Evolutionary conservation across 257 asterid genomes (phyloP).

Genomic region (Capsicum rhomboideum): DNA sequence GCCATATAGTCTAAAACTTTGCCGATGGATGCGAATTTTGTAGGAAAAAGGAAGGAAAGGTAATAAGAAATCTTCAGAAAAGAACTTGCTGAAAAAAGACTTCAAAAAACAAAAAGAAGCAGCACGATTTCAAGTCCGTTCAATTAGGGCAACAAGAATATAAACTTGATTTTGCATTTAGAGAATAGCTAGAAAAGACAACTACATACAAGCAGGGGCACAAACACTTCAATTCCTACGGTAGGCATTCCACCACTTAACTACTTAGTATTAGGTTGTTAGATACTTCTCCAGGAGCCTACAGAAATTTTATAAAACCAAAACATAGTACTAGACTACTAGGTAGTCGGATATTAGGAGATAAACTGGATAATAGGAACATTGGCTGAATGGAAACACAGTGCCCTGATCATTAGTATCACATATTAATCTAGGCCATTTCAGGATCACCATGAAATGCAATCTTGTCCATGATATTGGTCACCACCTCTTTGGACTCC

Average conservation of each 20-base stretch:
- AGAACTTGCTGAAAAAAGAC: too few species aligned
- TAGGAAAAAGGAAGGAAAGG: too few species aligned
- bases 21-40: too few species aligned
- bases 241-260: background rate
- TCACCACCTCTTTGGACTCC: constrained; percentile 20
- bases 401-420: background rate
- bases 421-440: background rate
- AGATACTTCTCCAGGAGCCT: background rate
- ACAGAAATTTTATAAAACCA: background rate
- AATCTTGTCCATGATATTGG: background rate
- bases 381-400: background rate
- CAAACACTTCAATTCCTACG: background rate
- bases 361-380: background rate
- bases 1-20: too few species aligned
- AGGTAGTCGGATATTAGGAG: background rate
- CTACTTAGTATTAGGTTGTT: background rate
- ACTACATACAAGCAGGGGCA: background rate
- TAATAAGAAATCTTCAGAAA: too few species aligned
- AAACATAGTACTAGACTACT: background rate
- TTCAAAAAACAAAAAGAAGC: too few species aligned
- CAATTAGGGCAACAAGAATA: too few species aligned
- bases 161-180: too few species aligned
- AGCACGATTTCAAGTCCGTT: too few species aligned
- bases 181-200: too few species aligned
- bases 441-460: background rate